Base-by-base conservation (phyloP, 2,329 filamentous ascomycete species). In the Penicillium crustosum region DNA sequence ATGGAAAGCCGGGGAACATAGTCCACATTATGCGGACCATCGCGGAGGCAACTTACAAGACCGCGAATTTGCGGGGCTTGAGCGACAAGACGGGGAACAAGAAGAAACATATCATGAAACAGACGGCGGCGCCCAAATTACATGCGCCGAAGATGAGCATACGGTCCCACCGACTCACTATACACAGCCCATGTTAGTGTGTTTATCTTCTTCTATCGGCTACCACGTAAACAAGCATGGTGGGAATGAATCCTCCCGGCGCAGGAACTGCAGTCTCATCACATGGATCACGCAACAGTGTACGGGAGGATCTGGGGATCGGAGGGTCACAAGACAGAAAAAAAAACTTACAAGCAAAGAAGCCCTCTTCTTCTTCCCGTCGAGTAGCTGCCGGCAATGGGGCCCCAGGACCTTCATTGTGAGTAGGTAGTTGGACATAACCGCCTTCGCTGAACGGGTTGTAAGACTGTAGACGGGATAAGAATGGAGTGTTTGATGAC, bases 141-240 rank as follows among this genome's bases (percentile, higher is more conserved):
- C 93, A 95, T 71, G 88, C 91, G 64, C 85, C 88, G 77, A 99
- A 99, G 70, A 97, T 85, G 74, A 99, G 83, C 72, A 97, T 80
- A 57, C 93, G 90, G 79, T 99, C 94, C 94, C 93, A 97, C 79
- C 93, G 86, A 79, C 91, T 96, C 81, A 99, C 94, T 97, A 78
- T 72, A 70, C 70, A 57, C 17, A 43, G 36, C 44, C 55, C 8
- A 27, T 41, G 60, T 67, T 61, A 67, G 64, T 59, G 39, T 15
- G 4, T 33, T 33, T 55, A 60, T 60, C 19, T 53, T 39, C 49
- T 59, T 53, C 58, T 61, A 48, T 66, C 60, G 57, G 60, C 29
- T 61, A 63, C 54, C 57, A 48, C 47, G 49, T 60, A 51, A 58
- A 65, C 60, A 63, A 61, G 62, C 59, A 63, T 59, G 53, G 42